Evolutionary conservation across 2,329 filamentous ascomycete species (phyloP), one percentile per base, ranked within the genome.

Genomic region (Magnaporthiopsis incrustans): DNA sequence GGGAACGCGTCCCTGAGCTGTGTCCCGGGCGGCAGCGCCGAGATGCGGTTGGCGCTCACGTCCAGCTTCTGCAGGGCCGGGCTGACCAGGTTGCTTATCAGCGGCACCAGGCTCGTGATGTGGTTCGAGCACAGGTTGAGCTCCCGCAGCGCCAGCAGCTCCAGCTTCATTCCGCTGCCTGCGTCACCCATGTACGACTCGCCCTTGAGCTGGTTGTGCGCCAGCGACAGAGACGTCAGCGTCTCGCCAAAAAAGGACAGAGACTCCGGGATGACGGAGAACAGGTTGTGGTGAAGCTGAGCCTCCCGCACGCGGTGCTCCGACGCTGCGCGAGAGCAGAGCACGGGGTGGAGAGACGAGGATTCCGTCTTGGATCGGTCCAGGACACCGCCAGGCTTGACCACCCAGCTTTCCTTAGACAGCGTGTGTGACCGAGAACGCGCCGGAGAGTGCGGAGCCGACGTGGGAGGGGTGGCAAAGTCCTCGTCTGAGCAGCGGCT

Each of bases 41-140:
- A 83, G 35, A 98, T 77, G n/a, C 89, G 87, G 73, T 98, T 98
- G 67, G 89, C 84, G 30, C 89, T 92, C 10, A 96, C 81, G 71
- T 98, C 91, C 1, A 97, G 80, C 69, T 89, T 89, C 63, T 89
- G 85, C 8, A 98, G 81, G 8, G 77, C 80, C 0, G 92, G 92
- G 0, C 93, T 92, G n/a, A 83, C 81, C 6, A 98, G 82, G 67
- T 86, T 79, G 6, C 79, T 76, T 3, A 85, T 81, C 22, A 98
- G 77, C 0, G 89, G 85, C 1, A 83, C 81, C 12, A 97, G 77
- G 3, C 86, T 86, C 0, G 85, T 87, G 66, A 97, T 85, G 59
- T 87, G 87, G 72, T 95, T 94, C 30, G 85, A 84, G 58, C 85
- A 81, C 27, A 98, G 75, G 69, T 89, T 92, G 56, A 98, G 81